phyloP scores from a whole-genome alignment of 2,329 filamentous ascomycete species.

The Aspergillus japonicus region DNA sequence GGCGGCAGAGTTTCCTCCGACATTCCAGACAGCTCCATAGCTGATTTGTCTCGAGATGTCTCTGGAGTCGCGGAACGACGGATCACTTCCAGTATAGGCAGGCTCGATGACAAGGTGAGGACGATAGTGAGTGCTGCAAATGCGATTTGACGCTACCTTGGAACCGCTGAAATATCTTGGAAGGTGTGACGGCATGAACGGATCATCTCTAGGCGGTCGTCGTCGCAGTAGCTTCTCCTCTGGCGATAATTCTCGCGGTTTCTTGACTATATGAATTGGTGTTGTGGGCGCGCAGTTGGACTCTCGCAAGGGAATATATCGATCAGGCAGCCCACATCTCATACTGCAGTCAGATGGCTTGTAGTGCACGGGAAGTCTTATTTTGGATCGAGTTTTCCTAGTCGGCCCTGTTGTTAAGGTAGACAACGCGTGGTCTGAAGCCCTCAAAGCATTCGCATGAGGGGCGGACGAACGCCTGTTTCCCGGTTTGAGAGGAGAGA shows the following conservation, averaged over 20 bases:
- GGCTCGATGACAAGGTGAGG: slow-evolving; percentile 36
- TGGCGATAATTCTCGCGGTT: slow-evolving; percentile 45
- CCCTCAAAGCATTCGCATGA: background rate
- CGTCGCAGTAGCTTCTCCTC: slow-evolving; percentile 49
- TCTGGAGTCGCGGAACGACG: slow-evolving; percentile 6
- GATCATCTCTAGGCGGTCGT: slow-evolving; percentile 48
- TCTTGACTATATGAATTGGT: slow-evolving; percentile 54
- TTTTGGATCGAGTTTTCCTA: slow-evolving; percentile 16
- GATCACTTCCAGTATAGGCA: slow-evolving; percentile 12
- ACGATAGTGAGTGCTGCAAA: slow-evolving; percentile 29
- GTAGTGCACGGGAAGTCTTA: slow-evolving; percentile 17
- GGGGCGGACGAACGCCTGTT: background rate
- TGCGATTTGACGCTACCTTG: slow-evolving; percentile 14
- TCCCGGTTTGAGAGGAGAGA: background rate
- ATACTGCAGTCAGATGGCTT: slow-evolving; percentile 13
- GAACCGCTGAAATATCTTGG: slow-evolving; percentile 21
- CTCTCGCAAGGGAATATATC: slow-evolving; percentile 56
- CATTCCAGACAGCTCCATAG: slow-evolving; percentile 70
- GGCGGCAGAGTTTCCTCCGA: slow-evolving; percentile 67
- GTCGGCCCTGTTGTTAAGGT: background rate
- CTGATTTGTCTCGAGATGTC: slow-evolving; percentile 54
- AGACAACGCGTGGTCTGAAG: background rate
- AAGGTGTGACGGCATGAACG: slow-evolving; percentile 50
- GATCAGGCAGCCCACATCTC: slow-evolving; percentile 48
- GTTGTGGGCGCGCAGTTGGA: slow-evolving; percentile 44